These are phyloP conservation scores for Saksenaea vasiformis DNA, from an alignment of 371 early-diverging fungal species.

Conservation along the genomic window DNA sequence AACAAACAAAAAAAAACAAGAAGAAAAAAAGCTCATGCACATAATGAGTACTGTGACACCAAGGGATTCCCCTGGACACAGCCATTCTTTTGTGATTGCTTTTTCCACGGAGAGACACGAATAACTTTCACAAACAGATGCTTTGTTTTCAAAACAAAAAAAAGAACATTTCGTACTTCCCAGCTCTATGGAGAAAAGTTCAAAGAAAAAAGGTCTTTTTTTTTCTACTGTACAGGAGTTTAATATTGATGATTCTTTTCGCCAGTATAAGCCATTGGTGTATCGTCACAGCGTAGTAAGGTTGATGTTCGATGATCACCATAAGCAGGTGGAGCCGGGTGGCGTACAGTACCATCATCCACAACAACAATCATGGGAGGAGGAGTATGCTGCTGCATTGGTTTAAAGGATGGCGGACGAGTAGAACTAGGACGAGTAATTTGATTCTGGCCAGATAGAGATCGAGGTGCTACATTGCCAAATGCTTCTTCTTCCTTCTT, in stretches of 20 bases:
- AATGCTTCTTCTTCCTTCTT: not conserved
- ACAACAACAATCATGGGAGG: constrained; percentile 1
- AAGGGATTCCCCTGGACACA: no score
- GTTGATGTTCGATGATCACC: constrained; percentile 18
- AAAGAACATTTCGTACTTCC: not conserved
- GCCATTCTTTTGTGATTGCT: no score
- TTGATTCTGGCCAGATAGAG: not conserved
- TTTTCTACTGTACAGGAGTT: not conserved
- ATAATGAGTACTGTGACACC: no score
- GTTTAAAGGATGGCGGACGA: constrained; percentile 17
- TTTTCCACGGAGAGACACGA: not conserved
- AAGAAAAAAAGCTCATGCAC: no score
- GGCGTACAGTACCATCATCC: not conserved
- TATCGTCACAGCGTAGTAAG: constrained; percentile 10
- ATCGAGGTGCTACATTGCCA: not conserved
- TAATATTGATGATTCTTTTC: not conserved
- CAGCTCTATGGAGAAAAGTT: not conserved
- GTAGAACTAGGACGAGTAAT: constrained; percentile 13
- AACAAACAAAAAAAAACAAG: no score
- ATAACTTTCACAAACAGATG: not conserved
- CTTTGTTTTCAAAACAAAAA: not conserved
- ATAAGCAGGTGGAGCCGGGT: constrained; percentile 18
- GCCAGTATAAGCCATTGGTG: constrained; percentile 2
- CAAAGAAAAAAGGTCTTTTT: no score
- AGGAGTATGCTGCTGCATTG: constrained; percentile 10